Base-by-base conservation (phyloP, 176 grass and related monocot genomes). In the Cenchrus americanus region DNA sequence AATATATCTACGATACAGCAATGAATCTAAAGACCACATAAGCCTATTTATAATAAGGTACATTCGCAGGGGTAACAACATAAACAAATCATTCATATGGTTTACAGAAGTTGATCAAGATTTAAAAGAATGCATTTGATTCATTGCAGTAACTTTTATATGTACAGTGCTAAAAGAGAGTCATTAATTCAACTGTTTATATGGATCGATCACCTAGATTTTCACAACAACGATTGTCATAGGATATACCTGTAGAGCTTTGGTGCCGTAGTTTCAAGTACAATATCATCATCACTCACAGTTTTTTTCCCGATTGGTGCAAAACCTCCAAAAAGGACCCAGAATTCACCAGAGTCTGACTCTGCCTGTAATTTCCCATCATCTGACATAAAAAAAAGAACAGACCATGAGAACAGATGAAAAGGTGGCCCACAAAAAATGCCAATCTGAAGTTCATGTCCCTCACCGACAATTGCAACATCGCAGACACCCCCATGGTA, bases 321-420 rank as follows among this genome's bases (percentile, higher is more conserved):
- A 83, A 98, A 98, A 62, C 96, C 96, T 71, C 96, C 96, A 87
- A 98, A 95, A 83, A 92, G 89, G 18, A 88, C 93, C 96, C 96
- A 98, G 80, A 98, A 98, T 84, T 98, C 96, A 81, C 96, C 96
- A 34, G 96, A 95, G 86, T 98, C 96, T 6, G 89, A 91, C 74
- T 95, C 93, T 69, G 89, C 93, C 84, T 91, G 88, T 46, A 98
- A 69, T 78, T 98, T 98, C 66, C 96, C 96, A 87, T 98, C 96
- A 70, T 98, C 96, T 98, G 79, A 64, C 62, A 84, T 23, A 58
- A 92, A 71, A 86, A 68, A 63, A 34, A 37, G 43, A 40, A 1
- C 4, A 0, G 72, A 46, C 51, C 40, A 61, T 84, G 66, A 84
- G 76, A 76, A 57, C 50, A 94, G 63, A 76, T 0, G 48, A 62